Evolutionary conservation across 192 early-diverging fungal species (phyloP), one percentile per base, ranked within the genome.

Genomic region (Entomortierella lignicola): DNA sequence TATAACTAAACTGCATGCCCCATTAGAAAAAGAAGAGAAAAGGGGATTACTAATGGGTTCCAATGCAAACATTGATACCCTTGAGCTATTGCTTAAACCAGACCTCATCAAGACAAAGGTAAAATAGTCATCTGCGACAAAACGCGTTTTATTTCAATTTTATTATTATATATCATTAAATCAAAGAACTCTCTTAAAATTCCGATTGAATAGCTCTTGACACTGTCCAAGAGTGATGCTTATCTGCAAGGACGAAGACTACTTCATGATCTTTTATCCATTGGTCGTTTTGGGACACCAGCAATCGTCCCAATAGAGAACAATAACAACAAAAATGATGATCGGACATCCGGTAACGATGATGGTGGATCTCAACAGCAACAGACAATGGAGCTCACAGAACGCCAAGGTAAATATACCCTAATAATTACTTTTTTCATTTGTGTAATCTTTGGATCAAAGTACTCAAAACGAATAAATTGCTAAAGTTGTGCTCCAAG

Each of bases 331-430:
- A 31, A 47, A 10, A 18, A 25, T 10, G 67, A 60, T 7, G 67
- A 69, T 20, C 27, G 47, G 0, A 32, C 12, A 27, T 44, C 47
- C 29, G 69, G 48, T 4, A 27, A 63, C 12, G 61, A 63, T 21
- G 61, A 63, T 21, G 4, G 17, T 18, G 60, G 53, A 32, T n/a
- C 44, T 17, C 31, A 23, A 7, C 72, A 74, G 43, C 74, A n/a
- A n/a, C n/a, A 79, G 52, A 79, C 63, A 18, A 70, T 79, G 63
- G 54, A 62, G n/a, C 67, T 79, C 20, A 70, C 75, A 20, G 75
- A 79, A 37, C 67, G 75, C 2, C 75, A 79, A 66, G 75, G 75
- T 58, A 72, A 30, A 37, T 10, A 4, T 37, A 37, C 34, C 34
- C 4, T 10, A 4, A 37, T 10, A 4, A 37, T 10, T 37, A 37